Evolutionary conservation across 495 filamentous ascomycete genomes (phyloP).

Genomic region (Terfezia claveryi): DNA sequence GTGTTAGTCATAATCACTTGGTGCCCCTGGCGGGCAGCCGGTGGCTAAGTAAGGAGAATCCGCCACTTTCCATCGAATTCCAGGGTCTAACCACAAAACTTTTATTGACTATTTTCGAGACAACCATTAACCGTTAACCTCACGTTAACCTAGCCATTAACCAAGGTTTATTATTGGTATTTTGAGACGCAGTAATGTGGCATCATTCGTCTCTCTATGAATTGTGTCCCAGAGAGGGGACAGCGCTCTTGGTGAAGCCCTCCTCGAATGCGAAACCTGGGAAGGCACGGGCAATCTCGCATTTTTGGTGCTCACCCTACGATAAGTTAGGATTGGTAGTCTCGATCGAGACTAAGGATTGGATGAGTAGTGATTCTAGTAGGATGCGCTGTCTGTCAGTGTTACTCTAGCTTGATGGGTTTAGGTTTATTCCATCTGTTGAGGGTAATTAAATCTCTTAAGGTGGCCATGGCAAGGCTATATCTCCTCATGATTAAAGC

Average conservation of each 20-base stretch:
- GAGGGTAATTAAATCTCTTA: slow-evolving; percentile 14
- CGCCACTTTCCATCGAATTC: slow-evolving; percentile 1
- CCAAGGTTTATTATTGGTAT: background rate
- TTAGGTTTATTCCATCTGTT: slow-evolving; percentile 17
- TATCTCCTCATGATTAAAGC: too few species aligned
- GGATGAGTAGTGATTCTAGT: too few species aligned
- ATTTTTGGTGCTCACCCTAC: slow-evolving; percentile 26
- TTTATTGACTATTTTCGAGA: too few species aligned
- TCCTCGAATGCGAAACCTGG: slow-evolving; percentile 39
- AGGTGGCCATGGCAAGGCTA: slow-evolving; percentile 13
- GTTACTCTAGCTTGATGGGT: slow-evolving; percentile 26
- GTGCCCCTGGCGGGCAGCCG: too few species aligned
- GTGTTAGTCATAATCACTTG: too few species aligned
- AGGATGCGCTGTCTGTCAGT: slow-evolving; percentile 50
- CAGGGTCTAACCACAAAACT: background rate
- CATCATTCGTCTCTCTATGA: slow-evolving; percentile 30
- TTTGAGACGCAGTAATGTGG: slow-evolving; percentile 29
- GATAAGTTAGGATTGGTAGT: background rate
- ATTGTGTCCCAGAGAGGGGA: slow-evolving; percentile 38
- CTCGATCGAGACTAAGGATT: too few species aligned
- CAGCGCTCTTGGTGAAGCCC: slow-evolving; percentile 34
- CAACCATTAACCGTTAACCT: too few species aligned
- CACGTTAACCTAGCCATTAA: too few species aligned
- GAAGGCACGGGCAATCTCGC: slow-evolving; percentile 34
- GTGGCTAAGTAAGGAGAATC: background rate